Percentiles rank a stretch among this genome's conserved stretches.
These are phyloP conservation scores for Pythium plurisporium DNA, from an alignment of 352 stramenopile species.

Conservation along the genomic window DNA sequence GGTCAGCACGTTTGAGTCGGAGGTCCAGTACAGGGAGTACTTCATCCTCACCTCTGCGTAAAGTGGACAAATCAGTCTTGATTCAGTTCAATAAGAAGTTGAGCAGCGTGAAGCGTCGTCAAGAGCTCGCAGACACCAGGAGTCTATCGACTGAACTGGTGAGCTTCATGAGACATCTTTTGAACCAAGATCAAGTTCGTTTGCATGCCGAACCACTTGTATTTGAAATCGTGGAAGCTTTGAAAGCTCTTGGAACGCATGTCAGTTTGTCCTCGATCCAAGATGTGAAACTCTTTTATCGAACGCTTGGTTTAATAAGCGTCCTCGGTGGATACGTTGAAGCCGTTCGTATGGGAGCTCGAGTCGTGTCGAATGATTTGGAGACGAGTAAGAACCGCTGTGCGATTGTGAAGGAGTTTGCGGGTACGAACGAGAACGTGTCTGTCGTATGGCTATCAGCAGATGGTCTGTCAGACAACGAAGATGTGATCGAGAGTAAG, in stretches of 20 bases:
- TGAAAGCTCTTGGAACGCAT: background rate
- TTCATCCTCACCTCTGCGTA: constrained; percentile 21
- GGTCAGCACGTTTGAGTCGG: constrained; percentile 36
- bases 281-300: constrained; percentile 8
- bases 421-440: background rate
- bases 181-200: background rate
- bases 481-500: background rate
- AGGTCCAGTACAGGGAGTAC: constrained; percentile 22
- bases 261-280: background rate
- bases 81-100: constrained; percentile 34
- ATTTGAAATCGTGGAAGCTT: background rate
- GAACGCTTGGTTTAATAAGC: constrained; percentile 11
- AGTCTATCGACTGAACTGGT: constrained; percentile 14
- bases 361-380: constrained; percentile 1
- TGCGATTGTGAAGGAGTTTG: constrained; percentile 13
- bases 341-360: constrained; percentile 9
- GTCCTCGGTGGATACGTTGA: constrained; percentile 20
- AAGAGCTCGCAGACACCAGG: background rate
- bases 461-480: background rate
- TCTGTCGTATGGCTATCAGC: background rate
- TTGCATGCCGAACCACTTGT: background rate
- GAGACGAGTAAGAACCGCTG: background rate
- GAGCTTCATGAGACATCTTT: constrained; percentile 5
- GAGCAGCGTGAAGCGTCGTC: background rate
- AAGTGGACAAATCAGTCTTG: constrained; percentile 31